Base-by-base conservation (phyloP, 2,329 filamentous ascomycete genomes). In the Fusarium verticillioides region DNA sequence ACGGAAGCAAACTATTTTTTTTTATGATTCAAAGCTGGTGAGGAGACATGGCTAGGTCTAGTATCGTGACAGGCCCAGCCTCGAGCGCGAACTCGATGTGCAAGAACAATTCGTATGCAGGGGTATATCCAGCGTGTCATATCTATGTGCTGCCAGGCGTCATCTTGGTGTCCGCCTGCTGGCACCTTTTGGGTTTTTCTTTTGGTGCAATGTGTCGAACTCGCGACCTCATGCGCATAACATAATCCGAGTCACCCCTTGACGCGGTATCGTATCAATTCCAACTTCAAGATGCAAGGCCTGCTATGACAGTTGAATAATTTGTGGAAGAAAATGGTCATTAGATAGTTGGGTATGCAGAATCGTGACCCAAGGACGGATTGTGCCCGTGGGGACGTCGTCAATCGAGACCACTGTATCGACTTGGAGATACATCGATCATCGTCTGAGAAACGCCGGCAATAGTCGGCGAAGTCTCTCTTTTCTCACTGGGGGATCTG, bases 41-140 rank as follows among this genome's bases (percentile, higher is more conserved):
- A 74, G 75, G 65, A 73, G 72, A 73, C 60, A 67, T 53, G 61
- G 61, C 37, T 26, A 63, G 75, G 75, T 77, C 75, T 77, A 74
- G 70, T 68, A 77, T 73, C 75, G 70, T 77, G 69, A 76, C 63
- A 77, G 75, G 77, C 75, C 74, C 57, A 66, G 56, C 72, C 75
- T 75, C 74, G 65, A 74, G 74, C 56, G 65, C 67, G 68, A 75
- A 75, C 70, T 77, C 72, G 68, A 72, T 63, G 60, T 61, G 75
- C 69, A 77, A 73, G 66, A 77, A 76, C 72, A 66, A 70, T 77
- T 78, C 75, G 72, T 78, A 77, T 77, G 76, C 70, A 76, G 73
- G 75, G 76, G 76, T 78, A 78, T 78, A 78, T 78, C 76, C 76
- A 78, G 76, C 76, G 74, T 78, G 67, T 78, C 76, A 76, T 78